These are phyloP conservation scores for Ophiocordyceps camponoti-leonardi DNA, from an alignment of 2,329 filamentous ascomycete species.

Conservation along the genomic window DNA sequence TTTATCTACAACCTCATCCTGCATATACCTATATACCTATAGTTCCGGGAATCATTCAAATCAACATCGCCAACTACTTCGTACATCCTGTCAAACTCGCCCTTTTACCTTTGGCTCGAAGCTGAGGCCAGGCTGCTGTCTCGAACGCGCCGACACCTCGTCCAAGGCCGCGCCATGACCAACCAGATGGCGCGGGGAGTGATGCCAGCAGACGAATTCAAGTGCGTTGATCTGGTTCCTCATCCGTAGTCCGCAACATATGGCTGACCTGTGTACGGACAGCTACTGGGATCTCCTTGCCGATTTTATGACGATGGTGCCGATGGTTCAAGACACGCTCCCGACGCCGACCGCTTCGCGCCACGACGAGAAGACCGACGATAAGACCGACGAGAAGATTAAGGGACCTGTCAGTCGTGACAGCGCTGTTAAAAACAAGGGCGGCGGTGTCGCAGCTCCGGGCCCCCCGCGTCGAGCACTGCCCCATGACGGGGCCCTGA, in stretches of 20 bases:
- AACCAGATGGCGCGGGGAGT: slow-evolving; percentile 1
- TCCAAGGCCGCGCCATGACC: slow-evolving; percentile 6
- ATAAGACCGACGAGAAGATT: neutral
- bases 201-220: slow-evolving; percentile 6
- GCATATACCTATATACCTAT: neutral
- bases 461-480: slow-evolving; percentile 1
- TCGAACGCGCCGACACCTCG: too few species aligned
- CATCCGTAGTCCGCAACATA: neutral
- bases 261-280: neutral
- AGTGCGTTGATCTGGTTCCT: slow-evolving; percentile 6
- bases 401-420: neutral
- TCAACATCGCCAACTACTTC: neutral
- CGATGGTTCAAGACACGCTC: slow-evolving; percentile 6
- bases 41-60: neutral
- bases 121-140: neutral
- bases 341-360: neutral
- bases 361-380: neutral
- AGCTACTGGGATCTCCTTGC: slow-evolving; percentile 17
- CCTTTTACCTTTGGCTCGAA: neutral
- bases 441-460: neutral
- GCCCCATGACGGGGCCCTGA: slow-evolving; percentile 1
- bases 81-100: too few species aligned
- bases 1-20: neutral
- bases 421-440: neutral
- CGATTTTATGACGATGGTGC: slow-evolving; percentile 3